These are phyloP conservation scores for Starmerella riodocensis DNA, from an alignment of 805 yeast species.

Conservation along the genomic window DNA sequence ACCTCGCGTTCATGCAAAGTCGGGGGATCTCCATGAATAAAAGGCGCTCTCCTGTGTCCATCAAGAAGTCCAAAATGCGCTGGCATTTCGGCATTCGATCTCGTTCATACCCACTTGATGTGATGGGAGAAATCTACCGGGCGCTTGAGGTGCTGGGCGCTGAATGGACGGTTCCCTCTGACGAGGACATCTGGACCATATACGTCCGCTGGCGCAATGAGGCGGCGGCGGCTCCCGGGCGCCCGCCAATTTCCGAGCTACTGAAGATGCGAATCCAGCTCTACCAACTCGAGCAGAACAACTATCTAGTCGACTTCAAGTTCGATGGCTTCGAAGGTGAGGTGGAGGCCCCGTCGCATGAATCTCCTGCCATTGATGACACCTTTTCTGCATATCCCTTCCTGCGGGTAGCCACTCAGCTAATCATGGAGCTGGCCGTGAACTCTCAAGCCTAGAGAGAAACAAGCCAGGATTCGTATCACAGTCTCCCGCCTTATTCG, in stretches of 20 bases:
- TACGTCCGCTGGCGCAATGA: slow-evolving; percentile 81
- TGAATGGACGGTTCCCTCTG: slow-evolving; percentile 92
- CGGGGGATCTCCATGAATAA: slow-evolving; percentile 37
- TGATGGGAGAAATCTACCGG: slow-evolving; percentile 95
- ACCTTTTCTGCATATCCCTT: slow-evolving; percentile 95
- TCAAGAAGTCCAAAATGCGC: slow-evolving; percentile 81
- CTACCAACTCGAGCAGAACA: slow-evolving; percentile 90
- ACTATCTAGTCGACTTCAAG: slow-evolving; percentile 90
- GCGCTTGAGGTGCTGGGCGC: slow-evolving; percentile 90
- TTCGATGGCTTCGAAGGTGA: slow-evolving; percentile 87
- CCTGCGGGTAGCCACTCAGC: slow-evolving; percentile 76
- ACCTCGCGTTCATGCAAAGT: slow-evolving; percentile 78
- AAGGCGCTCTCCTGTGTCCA: slow-evolving; percentile 33
- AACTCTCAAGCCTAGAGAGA: no score
- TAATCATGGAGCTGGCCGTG: slow-evolving; percentile 94
- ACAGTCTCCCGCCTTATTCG: no score
- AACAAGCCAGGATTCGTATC: no score
- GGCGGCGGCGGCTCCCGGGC: slow-evolving; percentile 7
- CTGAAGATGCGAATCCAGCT: slow-evolving; percentile 96
- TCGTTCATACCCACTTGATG: slow-evolving; percentile 90
- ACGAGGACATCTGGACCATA: slow-evolving; percentile 92
- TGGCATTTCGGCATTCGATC: slow-evolving; percentile 99
- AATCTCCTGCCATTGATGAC: slow-evolving; percentile 57
- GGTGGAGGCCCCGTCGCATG: slow-evolving; percentile 1
- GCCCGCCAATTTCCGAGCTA: slow-evolving; percentile 36